Base-by-base conservation (phyloP, 148 eudicot species). In the Arctostaphylos glauca region DNA sequence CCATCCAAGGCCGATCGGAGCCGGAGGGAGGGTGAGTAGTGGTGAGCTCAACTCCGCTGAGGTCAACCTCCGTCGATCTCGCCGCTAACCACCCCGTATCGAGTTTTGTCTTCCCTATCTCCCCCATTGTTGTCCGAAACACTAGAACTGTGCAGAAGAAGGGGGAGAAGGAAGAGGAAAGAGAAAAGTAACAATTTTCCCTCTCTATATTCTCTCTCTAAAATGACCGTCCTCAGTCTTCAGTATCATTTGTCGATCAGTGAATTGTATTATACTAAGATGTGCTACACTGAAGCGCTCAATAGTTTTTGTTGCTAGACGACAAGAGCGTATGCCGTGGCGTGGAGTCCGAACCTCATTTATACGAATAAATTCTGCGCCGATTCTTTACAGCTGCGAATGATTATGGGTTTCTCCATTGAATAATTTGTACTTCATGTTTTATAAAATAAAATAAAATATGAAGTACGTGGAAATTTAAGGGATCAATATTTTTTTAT, bases 31-130 rank as follows among this genome's bases (percentile, higher is more conserved):
- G 95, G 14, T 88, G 89, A 84, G 93, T 91, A 21, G 99, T 96
- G 84, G 99, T 96, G 76, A 96, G 93, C 86, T 94, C 86, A 80
- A 87, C 88, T 81, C 99, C 99, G 78, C 89, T 91, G 81, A 93
- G 86, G 4, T 90, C 78, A 9, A 94, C 84, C 81, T 94, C 98
- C n/a, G 95, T 93, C 41, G 98, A 94, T 81, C 99, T 81, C 8
- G 98, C 98, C n/a, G 99, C 98, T 79, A 96, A 78, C 99, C 98
- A 96, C 8, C 93, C 95, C 21, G 84, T 81, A 79, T 92, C 92
- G 8, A 96, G 86, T 83, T 91, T 83, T 19, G 15, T 89, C 84
- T 93, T 92, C 76, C 94, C 95, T 5, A 91, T 85, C 84, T 86
- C 91, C 92, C 83, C 90, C 98, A 90, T 90, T 67, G 54, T 5